These are phyloP conservation scores for Exutisphaerella laricina DNA, from an alignment of 2,329 filamentous ascomycete genomes.

Conservation along the genomic window DNA sequence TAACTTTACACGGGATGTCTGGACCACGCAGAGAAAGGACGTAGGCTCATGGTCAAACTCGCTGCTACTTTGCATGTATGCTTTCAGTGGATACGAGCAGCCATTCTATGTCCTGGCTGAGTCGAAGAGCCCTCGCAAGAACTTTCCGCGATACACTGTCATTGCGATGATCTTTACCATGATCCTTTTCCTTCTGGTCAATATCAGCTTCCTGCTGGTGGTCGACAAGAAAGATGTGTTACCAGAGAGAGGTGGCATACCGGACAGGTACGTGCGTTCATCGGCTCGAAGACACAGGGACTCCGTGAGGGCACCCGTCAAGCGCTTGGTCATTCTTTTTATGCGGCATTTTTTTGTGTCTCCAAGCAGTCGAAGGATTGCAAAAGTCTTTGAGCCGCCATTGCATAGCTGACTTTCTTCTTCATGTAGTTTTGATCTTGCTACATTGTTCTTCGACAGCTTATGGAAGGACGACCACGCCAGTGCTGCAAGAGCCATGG, in stretches of 20 bases:
- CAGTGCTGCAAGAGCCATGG: slow-evolving; percentile 36
- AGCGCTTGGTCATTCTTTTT: too few species aligned
- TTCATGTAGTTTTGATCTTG: slow-evolving; percentile 22
- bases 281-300: too few species aligned
- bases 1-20: slow-evolving; percentile 26
- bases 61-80: slow-evolving; percentile 42
- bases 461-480: slow-evolving; percentile 16
- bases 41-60: slow-evolving; percentile 35
- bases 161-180: slow-evolving; percentile 30
- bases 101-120: slow-evolving; percentile 44
- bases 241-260: slow-evolving; percentile 3
- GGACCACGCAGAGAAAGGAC: slow-evolving; percentile 24
- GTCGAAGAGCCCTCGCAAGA: slow-evolving; percentile 35
- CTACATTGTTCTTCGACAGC: slow-evolving; percentile 30
- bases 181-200: slow-evolving; percentile 24
- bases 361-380: too few species aligned
- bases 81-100: slow-evolving; percentile 42
- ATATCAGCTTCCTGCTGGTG: slow-evolving; percentile 31
- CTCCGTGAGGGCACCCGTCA: too few species aligned
- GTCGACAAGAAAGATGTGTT: slow-evolving; percentile 23
- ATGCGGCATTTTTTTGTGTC: too few species aligned
- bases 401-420: too few species aligned
- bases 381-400: too few species aligned
- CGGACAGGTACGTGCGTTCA: too few species aligned
- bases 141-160: slow-evolving; percentile 34